Base-by-base conservation (phyloP, 2,329 filamentous ascomycete genomes). In the Exophiala bonariae region DNA sequence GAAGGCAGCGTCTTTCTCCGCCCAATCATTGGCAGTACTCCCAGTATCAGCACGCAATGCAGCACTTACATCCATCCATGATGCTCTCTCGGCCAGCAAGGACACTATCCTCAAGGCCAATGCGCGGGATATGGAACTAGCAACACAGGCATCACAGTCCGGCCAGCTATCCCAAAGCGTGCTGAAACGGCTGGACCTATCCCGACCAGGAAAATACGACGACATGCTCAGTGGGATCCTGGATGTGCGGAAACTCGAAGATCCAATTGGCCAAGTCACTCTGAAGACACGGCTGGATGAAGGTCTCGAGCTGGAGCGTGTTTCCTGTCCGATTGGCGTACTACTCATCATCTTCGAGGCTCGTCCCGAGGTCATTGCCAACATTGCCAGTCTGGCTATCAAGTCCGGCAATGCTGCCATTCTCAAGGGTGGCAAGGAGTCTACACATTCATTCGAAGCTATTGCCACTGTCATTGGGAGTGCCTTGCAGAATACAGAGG, bases 321-420 rank as follows among this genome's bases (percentile, higher is more conserved):
- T 96, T 37, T 90, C 89, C 32, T 96, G 89, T 65, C 93, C 93
- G 4, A 97, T 99, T 59, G 93, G 93, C 50, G 91, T 97, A n/a
- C 81, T 99, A 33, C 80, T 99, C 58, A 93, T 99, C 70, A 97
- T 99, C 63, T 99, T 99, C 64, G 93, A 99, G 72, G 93, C 93
- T 28, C 86, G 93, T 6, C 93, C 93, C 5, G 93, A 99, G 71
- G 93, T 99, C 56, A 96, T 99, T 63, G 93, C 92, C 64, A 99
- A 99, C 69, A 97, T 99, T 63, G 90, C 93, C 54, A 89, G 91
- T 3, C 78, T 99, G 18, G 91, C 93, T 30, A 88, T 99, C 69
- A 99, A 99, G 68, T 97, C 92, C 10, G 93, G 90, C 61, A 99
- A 99, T 68, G 87, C 93, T 28, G 93, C 91, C 41, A 97, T 99